Conservation (phyloP, 768 basidiomycete genomes). For the Cyathus striatus region DNA sequence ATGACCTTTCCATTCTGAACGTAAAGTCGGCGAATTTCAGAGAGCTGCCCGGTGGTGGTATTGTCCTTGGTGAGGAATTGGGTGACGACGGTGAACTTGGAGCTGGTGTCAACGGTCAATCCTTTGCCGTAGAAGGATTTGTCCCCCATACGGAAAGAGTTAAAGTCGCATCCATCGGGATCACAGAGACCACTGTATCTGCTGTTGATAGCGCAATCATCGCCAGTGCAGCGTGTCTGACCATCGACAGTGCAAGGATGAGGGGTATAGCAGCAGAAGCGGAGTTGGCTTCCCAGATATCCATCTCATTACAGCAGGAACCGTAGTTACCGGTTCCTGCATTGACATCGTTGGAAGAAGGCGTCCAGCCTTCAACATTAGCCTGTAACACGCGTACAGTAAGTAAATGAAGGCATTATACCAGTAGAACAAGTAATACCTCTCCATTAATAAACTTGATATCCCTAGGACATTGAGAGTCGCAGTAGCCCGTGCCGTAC, state of each 20-base stretch:
- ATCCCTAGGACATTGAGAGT: constrained; percentile 43
- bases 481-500: constrained; percentile 20
- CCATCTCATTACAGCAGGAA: constrained; percentile 47
- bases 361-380: constrained; percentile 32
- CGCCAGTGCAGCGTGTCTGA: constrained; percentile 30
- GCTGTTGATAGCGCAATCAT: constrained; percentile 1
- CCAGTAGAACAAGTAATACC: constrained; percentile 19
- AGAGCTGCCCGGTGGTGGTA: not conserved
- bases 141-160: not conserved
- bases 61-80: not conserved
- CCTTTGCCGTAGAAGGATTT: not conserved
- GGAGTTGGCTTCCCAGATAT: constrained; percentile 47
- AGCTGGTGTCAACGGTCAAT: not conserved
- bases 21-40: not conserved
- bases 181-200: not conserved
- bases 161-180: not conserved
- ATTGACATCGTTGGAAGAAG: constrained; percentile 26
- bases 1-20: not conserved
- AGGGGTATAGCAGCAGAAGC: constrained; percentile 39
- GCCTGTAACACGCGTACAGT: constrained; percentile 21
- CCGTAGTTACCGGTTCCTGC: constrained; percentile 35
- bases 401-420: not conserved
- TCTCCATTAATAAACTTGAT: constrained; percentile 49
- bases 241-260: constrained; percentile 34
- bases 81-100: not conserved